Percentiles rank a stretch among this genome's conserved stretches.
These are phyloP conservation scores for Dryas drummondii DNA, from an alignment of 306 rosid genomes.

Conservation along the genomic window DNA sequence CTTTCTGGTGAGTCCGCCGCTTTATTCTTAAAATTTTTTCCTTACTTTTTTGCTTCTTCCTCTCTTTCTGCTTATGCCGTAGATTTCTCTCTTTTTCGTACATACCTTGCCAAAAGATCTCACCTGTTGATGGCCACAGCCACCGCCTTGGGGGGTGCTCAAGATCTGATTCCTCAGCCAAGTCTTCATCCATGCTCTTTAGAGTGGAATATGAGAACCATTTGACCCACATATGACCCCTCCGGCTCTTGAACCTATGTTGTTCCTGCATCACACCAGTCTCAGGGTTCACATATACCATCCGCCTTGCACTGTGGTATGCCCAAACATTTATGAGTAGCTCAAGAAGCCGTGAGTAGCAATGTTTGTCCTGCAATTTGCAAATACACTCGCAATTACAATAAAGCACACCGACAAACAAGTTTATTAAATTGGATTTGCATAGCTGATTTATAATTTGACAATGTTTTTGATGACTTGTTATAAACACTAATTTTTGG, in stretches of 20 bases:
- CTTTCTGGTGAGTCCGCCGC: conserved; percentile 73
- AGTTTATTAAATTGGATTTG: too few species aligned
- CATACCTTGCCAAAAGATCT: conserved; percentile 89
- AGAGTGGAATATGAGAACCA: conserved; percentile 74
- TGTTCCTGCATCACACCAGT: conserved; percentile 84
- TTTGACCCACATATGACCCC: conserved; percentile 82
- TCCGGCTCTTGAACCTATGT: conserved; percentile 65
- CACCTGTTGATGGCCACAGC: conserved; percentile 97
- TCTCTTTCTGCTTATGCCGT: conserved; percentile 71
- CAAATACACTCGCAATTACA: conserved; percentile 2
- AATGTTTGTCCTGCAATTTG: conserved; percentile 74
- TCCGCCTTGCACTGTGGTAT: conserved; percentile 83
- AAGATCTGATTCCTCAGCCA: conserved; percentile 72
- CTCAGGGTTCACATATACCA: conserved; percentile 75
- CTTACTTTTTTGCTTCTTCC: conserved; percentile 71
- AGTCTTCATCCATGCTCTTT: conserved; percentile 94
- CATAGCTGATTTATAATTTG: too few species aligned
- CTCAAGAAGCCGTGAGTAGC: conserved; percentile 89
- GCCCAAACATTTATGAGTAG: conserved; percentile 88
- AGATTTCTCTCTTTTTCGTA: conserved; percentile 68
- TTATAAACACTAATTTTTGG: too few species aligned
- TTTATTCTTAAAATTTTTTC: conserved; percentile 71
- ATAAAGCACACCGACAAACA: neutral
- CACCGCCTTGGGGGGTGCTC: conserved; percentile 58
- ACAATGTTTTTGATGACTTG: too few species aligned